Conservation (phyloP, 352 stramenopile genomes). For the Globisporangium irregulare region DNA sequence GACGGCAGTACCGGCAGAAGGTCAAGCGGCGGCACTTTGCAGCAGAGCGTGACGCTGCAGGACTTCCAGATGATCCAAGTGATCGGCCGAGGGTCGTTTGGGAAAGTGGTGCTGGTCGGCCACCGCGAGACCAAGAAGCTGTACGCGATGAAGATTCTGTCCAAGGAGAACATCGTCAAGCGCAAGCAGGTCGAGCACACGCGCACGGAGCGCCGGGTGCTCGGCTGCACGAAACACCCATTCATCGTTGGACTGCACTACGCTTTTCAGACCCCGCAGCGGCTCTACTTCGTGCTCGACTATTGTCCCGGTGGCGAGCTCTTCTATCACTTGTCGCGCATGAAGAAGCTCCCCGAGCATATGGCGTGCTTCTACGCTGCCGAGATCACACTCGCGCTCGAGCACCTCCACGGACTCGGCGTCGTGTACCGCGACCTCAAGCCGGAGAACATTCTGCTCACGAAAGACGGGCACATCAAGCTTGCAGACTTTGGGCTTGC, state of each 20-base stretch:
- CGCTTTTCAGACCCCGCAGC: constrained; percentile 86
- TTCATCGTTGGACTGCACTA: constrained; percentile 90
- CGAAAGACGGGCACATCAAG: constrained; percentile 84
- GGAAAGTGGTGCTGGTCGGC: constrained; percentile 86
- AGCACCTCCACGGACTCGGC: constrained; percentile 77
- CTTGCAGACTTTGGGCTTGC: constrained; percentile 87
- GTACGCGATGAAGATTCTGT: constrained; percentile 92
- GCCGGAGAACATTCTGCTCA: constrained; percentile 73
- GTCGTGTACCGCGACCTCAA: constrained; percentile 85
- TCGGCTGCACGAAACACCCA: constrained; percentile 78
- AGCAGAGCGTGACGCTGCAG: constrained; percentile 55
- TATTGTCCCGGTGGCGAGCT: constrained; percentile 88
- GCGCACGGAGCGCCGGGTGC: constrained; percentile 79
- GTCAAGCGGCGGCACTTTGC: constrained; percentile 18
- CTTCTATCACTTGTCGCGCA: constrained; percentile 85
- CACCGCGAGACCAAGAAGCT: constrained; percentile 87
- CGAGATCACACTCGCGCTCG: constrained; percentile 82
- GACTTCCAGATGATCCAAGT: constrained; percentile 87
- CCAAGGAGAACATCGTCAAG: constrained; percentile 89
- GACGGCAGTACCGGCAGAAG: constrained; percentile 20
- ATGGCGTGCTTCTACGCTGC: constrained; percentile 89
- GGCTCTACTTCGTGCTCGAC: constrained; percentile 96
- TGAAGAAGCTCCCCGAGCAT: constrained; percentile 86
- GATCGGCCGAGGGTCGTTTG: constrained; percentile 90
- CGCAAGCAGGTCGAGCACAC: constrained; percentile 89